Evolutionary conservation across 176 grass and related monocot species (phyloP), one percentile per base, ranked within the genome.

Genomic region (Secale cereale): DNA sequence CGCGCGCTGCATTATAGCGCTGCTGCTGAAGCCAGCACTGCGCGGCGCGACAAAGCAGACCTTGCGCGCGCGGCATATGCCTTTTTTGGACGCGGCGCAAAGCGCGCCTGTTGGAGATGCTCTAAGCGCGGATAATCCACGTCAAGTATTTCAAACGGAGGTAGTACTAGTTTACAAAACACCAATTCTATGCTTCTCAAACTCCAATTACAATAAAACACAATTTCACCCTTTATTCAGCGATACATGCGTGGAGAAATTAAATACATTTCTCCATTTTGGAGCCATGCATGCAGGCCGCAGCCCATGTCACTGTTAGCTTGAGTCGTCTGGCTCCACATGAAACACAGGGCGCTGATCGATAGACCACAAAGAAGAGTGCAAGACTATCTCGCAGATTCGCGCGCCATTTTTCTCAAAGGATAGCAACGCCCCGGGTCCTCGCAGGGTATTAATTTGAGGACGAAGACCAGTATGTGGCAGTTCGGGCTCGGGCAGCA

Each of bases 401-500:
- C 28, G 22, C 35, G 17, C 64, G 3, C 4, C 50, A n/a, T 88
- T 88, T 77, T 88, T 52, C 65, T 71, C 29, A 12, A 1, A 7
- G n/a, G 39, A 61, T 46, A 68, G 26, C 79, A 15, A 61, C 59
- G 13, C 77, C 16, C 5, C 16, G 3, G 3, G 26, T 26, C 15
- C 40, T 46, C 36, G 4, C 14, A 17, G 77, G n/a, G 70, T 46
- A 73, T 66, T 32, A 20, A 56, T 78, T 6, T 28, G 35, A 33
- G 54, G 48, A 61, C n/a, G 79, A 74, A 48, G 41, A 70, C 46
- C 70, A 74, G 78, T 20, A 45, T 63, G 40, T 8, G 80, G 80
- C 68, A 20, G 52, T 57, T 19, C 52, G 19, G 35, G 70, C 43
- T 65, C n/a, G 7, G 39, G 70, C 40, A 28, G 39, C 39, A 73